Base-by-base conservation (phyloP, 805 yeast species). In the Candida morakotiae region DNA sequence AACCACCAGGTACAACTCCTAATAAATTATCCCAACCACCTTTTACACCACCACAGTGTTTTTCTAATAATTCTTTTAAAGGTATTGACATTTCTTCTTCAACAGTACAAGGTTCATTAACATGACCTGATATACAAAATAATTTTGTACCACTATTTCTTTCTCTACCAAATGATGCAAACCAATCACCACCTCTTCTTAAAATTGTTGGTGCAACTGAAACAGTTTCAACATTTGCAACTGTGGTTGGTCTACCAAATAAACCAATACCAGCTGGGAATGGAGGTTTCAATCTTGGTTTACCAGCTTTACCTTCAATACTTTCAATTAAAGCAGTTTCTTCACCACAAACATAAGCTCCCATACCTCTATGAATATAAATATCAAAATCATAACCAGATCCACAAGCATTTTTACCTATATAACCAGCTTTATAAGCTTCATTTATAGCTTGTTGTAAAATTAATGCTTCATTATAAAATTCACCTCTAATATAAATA, bases 81-180 rank as follows among this genome's bases (percentile, higher is more conserved):
- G 95, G 87, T 47, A 87, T 84, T 2, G 95, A 85, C 95, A 87
- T 87, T 64, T 86, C 95, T 65, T 87, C 95, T 67, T 87, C 95
- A 44, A 87, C 89, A 9, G 93, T 86, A 73, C 94, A 84, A 44
- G 95, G 95, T 58, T 83, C 87, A 64, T 87, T 87, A 47, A 87
- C 95, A 56, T 87, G 91, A 31, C 95, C 95, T 10, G 93, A 83
- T 49, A 87, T 80, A 69, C 94, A 86, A 65, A 74, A 87, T 49
- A 87, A 71, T 67, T 87, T 87, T 40, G 87, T 81, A 47, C 95
- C 95, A 18, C 77, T 53, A 66, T 87, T 87, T 56, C 94, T 77
- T 65, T 83, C 89, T 58, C 95, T 77, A 45, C 95, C 95, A 52
- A 87, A 81, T 9, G 79, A 64, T 28, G 82, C 80, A 62, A 87